Evolutionary conservation across 2,329 filamentous ascomycete genomes (phyloP).

Genomic region (Penicillium sp.): DNA sequence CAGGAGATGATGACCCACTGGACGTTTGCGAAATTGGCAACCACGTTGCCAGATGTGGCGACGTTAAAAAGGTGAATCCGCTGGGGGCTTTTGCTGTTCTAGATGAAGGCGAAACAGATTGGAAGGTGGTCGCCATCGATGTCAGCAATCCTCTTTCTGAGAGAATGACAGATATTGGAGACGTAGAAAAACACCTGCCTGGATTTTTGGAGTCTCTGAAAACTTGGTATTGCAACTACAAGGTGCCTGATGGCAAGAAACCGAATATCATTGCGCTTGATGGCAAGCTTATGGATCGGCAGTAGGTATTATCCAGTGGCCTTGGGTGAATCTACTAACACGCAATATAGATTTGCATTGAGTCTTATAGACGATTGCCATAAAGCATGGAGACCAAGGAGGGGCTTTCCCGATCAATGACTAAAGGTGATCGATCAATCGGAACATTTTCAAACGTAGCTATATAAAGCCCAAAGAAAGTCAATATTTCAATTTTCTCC

Average conservation of each 20-base stretch:
- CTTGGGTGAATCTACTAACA: too few relatives aligned
- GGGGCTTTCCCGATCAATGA: too few relatives aligned
- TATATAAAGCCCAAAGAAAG: too few relatives aligned
- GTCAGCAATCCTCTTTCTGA: conserved; percentile 77
- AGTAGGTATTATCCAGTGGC: not conserved
- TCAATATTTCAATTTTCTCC: too few relatives aligned
- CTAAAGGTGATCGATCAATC: too few relatives aligned
- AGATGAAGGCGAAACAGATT: conserved; percentile 93
- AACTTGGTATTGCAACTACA: conserved; percentile 98
- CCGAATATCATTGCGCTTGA: not conserved
- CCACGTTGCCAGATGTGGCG: conserved; percentile 79
- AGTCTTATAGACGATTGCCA: too few relatives aligned
- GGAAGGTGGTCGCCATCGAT: conserved; percentile 96
- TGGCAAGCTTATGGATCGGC: not conserved
- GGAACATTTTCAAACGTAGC: too few relatives aligned
- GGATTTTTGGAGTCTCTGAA: conserved; percentile 79
- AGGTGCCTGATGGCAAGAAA: conserved; percentile 61
- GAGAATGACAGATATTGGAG: conserved; percentile 89
- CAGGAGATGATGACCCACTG: conserved; percentile 91
- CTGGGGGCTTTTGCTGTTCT: conserved; percentile 91
- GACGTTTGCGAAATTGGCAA: conserved; percentile 94
- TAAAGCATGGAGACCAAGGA: too few relatives aligned
- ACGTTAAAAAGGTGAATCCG: conserved; percentile 94
- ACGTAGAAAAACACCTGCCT: conserved; percentile 86
- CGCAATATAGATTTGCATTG: too few relatives aligned